Percentiles rank a stretch among this genome's conserved stretches.
phyloP scores from a whole-genome alignment of 2,329 filamentous ascomycete genomes.

The Fusarium denticulatum region DNA sequence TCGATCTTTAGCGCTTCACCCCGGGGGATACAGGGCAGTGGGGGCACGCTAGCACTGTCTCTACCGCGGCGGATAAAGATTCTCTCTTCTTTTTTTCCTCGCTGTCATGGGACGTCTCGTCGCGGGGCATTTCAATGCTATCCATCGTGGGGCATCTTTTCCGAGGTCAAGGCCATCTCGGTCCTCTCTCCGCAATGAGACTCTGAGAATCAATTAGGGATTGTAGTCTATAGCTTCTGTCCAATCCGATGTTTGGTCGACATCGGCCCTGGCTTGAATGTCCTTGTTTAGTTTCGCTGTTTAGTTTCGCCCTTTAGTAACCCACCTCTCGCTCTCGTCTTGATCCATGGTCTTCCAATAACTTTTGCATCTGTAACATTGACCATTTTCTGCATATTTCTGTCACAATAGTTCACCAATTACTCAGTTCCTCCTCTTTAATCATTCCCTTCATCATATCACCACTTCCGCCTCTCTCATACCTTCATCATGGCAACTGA shows the following conservation, averaged over 20 bases:
- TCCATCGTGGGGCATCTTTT: slow-evolving; percentile 26
- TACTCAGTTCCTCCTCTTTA: neutral
- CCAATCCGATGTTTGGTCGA: slow-evolving; percentile 19
- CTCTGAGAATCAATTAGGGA: neutral
- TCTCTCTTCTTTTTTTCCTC: slow-evolving; percentile 11
- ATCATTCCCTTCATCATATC: neutral
- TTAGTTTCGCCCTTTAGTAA: slow-evolving; percentile 24
- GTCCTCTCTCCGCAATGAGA: slow-evolving; percentile 31
- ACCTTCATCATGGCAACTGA: slow-evolving; percentile 40
- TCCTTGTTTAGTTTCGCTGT: slow-evolving; percentile 2
- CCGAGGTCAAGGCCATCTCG: slow-evolving; percentile 23
- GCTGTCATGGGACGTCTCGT: slow-evolving; percentile 26
- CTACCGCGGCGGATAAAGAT: neutral
- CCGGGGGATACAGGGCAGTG: slow-evolving; percentile 28
- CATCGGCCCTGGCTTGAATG: slow-evolving; percentile 11
- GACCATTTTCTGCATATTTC: neutral
- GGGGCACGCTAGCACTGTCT: slow-evolving; percentile 11
- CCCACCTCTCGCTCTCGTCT: slow-evolving; percentile 20
- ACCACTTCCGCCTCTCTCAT: neutral
- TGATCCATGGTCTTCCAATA: slow-evolving; percentile 11
- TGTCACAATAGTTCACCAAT: neutral
- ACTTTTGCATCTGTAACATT: slow-evolving; percentile 1
- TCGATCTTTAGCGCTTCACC: slow-evolving; percentile 19
- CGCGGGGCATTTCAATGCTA: slow-evolving; percentile 14
- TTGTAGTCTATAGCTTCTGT: neutral